Base-by-base conservation (phyloP, 73 alveolate species). In the Blepharisma japonicum region DNA sequence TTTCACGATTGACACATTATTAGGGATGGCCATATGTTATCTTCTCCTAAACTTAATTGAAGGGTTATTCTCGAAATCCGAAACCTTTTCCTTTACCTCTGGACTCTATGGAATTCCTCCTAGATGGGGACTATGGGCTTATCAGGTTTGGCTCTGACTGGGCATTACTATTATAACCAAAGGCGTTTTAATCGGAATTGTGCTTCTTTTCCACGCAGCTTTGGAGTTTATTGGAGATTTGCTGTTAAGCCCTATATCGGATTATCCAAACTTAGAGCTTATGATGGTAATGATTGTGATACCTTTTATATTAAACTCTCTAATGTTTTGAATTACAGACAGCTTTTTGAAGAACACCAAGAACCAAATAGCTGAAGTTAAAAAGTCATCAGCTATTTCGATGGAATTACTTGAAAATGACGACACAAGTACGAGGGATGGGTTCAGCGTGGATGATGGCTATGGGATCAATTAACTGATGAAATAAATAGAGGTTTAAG, bases 1-100 rank as follows among this genome's bases (percentile, higher is more conserved):
- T 56, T 77, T 82, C 70, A 6, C 77, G 18, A 42, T 82, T 6
- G 89, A 82, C 70, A 77, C 81, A 9, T 14, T 77, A 11, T 8
- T 61, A 4, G 77, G 77, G n/a, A 27, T 61, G 42, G 55, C 21
- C 0, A 8, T 61, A n/a, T 61, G 77, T 61, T 61, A 27, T 23
- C n/a, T 61, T 11, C 14, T 20, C 50, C 49, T 61, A n/a, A 8
- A 61, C 20, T 14, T 20, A n/a, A 21, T 61, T 23, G 49, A 61
- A 4, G 21, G 77, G 21, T 23, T n/a, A 11, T 20, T 20, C 2
- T 11, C 18, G 0, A 61, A 61, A 18, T 61, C 42, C 21, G 21
- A n/a, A 61, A 61, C 21, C 0, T 23, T 23, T 20, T 11, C n/a
- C 3, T 27, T 61, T 23, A 61, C 14, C 21, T 61, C 77, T 11